Evolutionary conservation across 495 filamentous ascomycete genomes (phyloP), one percentile per base, ranked within the genome.

Genomic region (Cetradonia linearis): DNA sequence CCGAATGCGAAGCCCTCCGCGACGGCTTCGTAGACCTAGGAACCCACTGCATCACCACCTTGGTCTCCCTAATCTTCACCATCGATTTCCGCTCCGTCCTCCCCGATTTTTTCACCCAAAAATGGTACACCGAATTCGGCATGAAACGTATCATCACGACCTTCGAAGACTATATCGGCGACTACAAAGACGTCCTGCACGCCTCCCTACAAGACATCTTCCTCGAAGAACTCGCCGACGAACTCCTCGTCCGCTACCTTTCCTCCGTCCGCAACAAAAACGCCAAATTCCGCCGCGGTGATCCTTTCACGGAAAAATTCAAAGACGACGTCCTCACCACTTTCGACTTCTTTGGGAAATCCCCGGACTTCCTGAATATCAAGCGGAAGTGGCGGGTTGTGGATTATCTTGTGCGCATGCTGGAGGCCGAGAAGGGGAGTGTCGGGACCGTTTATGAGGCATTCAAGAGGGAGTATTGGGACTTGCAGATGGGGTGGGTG

Each of bases 401-500:
- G 27, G 83, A 95, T 71, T 80, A 82, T 69, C 86, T 97, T 64
- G 76, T 89, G 25, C 77, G 79, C 6, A 71, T 99, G 62, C 76
- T 99, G 14, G 81, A 83, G 34, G 76, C 82, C 1, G 86, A 92
- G 28, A 99, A 93, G 74, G 76, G 82, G 7, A 71, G 71, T 18
- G 72, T 96, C 6, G 82, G 88, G 4, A 79, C 82, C 31, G 83
- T 87, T 8, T 97, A 95, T 54, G 88, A 87, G 65, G 74, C 76
- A 18, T 90, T 97, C 72, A 96, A 95, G 76, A 70, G 74, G 36
- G 78, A 83, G 60, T 95, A 95, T 69, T 96, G 91, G 92, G 93
- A 99, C 72, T 76, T 96, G 67, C 89, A 92, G 72, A 82, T 96
- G 55, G 85, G 83, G 31, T 99, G 93, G 93, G 91, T 97, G n/a